Evolutionary conservation across 306 rosid genomes (phyloP).

Genomic region (Phaseolus lunatus): DNA sequence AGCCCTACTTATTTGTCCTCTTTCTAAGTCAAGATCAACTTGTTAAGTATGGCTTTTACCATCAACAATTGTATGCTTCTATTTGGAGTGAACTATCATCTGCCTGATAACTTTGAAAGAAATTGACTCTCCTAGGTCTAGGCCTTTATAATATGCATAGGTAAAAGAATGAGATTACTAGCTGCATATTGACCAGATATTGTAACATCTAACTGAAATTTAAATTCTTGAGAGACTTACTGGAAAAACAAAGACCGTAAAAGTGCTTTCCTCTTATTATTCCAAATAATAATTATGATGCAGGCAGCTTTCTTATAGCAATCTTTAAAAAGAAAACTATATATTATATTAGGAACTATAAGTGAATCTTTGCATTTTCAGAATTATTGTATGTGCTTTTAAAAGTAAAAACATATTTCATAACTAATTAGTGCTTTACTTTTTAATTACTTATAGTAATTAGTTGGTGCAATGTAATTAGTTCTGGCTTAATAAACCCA

Average conservation of each 20-base stretch:
- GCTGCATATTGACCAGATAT: slow-evolving; percentile 13
- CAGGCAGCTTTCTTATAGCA: slow-evolving; percentile 27
- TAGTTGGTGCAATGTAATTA: not conserved
- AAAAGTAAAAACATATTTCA: slow-evolving; percentile 18
- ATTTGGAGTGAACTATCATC: slow-evolving; percentile 5
- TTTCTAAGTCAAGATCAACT: slow-evolving; percentile 10
- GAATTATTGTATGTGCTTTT: not conserved
- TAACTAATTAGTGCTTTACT: not conserved
- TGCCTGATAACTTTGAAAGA: slow-evolving; percentile 16
- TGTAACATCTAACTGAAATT: not conserved
- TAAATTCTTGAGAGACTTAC: not conserved
- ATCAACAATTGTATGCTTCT: not conserved
- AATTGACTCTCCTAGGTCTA: slow-evolving; percentile 1
- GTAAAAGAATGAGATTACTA: slow-evolving; percentile 11
- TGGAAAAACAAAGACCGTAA: slow-evolving; percentile 1
- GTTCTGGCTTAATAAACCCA: slow-evolving; percentile 6
- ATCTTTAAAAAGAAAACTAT: slow-evolving; percentile 26
- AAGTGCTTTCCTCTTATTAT: slow-evolving; percentile 27
- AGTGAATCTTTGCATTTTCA: slow-evolving; percentile 13
- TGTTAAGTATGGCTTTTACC: not conserved
- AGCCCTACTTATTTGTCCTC: not conserved
- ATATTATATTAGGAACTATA: slow-evolving; percentile 4
- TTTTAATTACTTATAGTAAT: slow-evolving; percentile 15
- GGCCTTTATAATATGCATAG: not conserved
- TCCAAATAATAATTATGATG: slow-evolving; percentile 23